Conservation (phyloP, 768 basidiomycete genomes). For the Mycena albidolilacea region DNA sequence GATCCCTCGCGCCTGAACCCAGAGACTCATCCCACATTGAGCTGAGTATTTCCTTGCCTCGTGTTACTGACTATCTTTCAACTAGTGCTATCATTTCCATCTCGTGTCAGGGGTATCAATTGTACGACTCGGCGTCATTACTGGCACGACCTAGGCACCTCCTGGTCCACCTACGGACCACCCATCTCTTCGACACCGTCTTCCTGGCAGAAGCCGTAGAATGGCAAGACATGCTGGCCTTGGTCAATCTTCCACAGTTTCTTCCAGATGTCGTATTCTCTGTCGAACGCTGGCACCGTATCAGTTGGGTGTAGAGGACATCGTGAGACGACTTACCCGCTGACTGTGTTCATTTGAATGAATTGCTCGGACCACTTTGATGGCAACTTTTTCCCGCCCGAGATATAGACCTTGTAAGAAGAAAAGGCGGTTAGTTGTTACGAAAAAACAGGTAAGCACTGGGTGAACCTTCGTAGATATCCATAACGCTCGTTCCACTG, state of each 20-base stretch:
- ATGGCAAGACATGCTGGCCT: conserved; percentile 68
- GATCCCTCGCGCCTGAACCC: no score
- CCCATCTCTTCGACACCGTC: no score
- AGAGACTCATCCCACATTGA: no score
- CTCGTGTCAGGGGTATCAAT: no score
- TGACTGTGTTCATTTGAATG: conserved; percentile 61
- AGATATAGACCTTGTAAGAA: conserved; percentile 65
- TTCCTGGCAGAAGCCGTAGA: conserved; percentile 70
- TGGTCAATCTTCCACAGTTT: conserved; percentile 68
- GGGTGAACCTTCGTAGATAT: conserved; percentile 36
- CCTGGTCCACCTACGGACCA: no score
- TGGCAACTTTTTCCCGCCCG: conserved; percentile 67
- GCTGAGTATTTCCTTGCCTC: no score
- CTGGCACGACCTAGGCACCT: no score
- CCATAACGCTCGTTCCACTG: conserved; percentile 64
- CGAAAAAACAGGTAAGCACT: background rate
- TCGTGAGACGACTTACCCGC: conserved; percentile 50
- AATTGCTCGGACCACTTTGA: conserved; percentile 69
- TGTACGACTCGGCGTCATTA: no score
- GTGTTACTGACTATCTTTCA: no score
- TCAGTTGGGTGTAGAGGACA: background rate
- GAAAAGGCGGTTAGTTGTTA: conserved; percentile 33
- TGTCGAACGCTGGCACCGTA: conserved; percentile 57
- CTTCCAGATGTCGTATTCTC: conserved; percentile 71
- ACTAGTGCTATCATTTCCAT: no score